Conservation (phyloP, 2,329 filamentous ascomycete genomes). For the Ampelomyces quisqualis region DNA sequence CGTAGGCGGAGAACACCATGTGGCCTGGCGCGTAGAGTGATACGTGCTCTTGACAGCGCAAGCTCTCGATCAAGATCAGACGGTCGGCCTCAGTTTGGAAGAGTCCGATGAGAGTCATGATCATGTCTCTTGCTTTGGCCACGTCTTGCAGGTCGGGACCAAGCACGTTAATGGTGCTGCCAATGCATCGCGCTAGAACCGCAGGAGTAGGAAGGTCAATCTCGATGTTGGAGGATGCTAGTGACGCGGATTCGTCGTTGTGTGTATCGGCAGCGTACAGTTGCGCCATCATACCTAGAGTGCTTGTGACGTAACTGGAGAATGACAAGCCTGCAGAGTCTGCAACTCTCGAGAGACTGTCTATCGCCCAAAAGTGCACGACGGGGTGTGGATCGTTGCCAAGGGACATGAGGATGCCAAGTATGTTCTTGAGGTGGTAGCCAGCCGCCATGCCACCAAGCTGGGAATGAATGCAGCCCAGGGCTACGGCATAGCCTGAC, state of each 20-base stretch:
- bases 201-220: slow-evolving; percentile 79
- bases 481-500: slow-evolving; percentile 89
- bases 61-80: slow-evolving; percentile 71
- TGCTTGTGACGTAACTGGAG: slow-evolving; percentile 83
- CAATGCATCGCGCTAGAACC: slow-evolving; percentile 82
- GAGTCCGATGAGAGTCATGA: slow-evolving; percentile 79
- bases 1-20: slow-evolving; percentile 81
- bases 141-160: slow-evolving; percentile 94
- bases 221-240: slow-evolving; percentile 87
- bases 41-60: slow-evolving; percentile 85
- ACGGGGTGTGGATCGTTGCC: slow-evolving; percentile 93
- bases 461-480: slow-evolving; percentile 91
- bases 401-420: slow-evolving; percentile 97
- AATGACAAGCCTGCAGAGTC: slow-evolving; percentile 93
- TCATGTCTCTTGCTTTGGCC: slow-evolving; percentile 85
- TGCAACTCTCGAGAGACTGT: slow-evolving; percentile 80
- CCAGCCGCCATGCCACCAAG: slow-evolving; percentile 97
- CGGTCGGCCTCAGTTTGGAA: slow-evolving; percentile 75
- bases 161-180: slow-evolving; percentile 94
- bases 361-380: slow-evolving; percentile 95
- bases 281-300: slow-evolving; percentile 90
- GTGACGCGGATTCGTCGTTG: slow-evolving; percentile 75
- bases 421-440: slow-evolving; percentile 92
- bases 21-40: slow-evolving; percentile 88
- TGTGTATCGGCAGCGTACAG: slow-evolving; percentile 90